Percentiles rank a stretch among this genome's conserved stretches.
phyloP scores from a whole-genome alignment of 257 asterid genomes.

The Plantago elongata region DNA sequence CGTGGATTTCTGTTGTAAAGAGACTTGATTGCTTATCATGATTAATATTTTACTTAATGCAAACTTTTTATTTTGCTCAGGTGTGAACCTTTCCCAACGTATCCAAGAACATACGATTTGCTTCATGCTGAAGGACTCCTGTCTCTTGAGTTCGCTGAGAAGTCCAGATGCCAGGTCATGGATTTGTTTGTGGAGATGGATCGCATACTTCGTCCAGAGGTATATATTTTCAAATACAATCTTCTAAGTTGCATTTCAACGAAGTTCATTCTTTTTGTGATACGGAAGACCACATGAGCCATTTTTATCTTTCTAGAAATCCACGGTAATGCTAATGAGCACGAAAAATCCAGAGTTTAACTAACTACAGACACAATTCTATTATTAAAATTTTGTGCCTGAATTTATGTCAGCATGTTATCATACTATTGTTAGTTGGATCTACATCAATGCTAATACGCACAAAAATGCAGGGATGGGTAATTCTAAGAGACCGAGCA shows the following conservation, averaged over 20 bases:
- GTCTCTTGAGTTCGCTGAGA: slow-evolving; percentile 72
- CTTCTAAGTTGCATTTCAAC: neutral
- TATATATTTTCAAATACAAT: slow-evolving; percentile 18
- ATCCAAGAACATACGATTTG: slow-evolving; percentile 95
- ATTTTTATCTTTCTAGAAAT: no score
- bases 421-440: neutral
- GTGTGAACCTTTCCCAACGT: slow-evolving; percentile 98
- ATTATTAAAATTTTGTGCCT: no score
- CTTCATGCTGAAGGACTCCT: slow-evolving; percentile 90
- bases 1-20: no score
- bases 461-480: slow-evolving; percentile 74
- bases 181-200: slow-evolving; percentile 83
- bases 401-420: neutral
- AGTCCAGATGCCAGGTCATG: slow-evolving; percentile 69
- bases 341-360: no score
- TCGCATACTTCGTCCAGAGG: slow-evolving; percentile 99
- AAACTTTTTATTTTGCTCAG: slow-evolving; percentile 31
- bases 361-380: no score
- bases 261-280: neutral
- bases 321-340: no score
- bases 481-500: slow-evolving; percentile 65
- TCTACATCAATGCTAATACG: slow-evolving; percentile 12
- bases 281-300: no score
- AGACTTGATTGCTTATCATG: neutral
- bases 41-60: neutral